Evolutionary conservation across 345 rosid species (phyloP), one percentile per base, ranked within the genome.

Genomic region (Kandelia obovata): DNA sequence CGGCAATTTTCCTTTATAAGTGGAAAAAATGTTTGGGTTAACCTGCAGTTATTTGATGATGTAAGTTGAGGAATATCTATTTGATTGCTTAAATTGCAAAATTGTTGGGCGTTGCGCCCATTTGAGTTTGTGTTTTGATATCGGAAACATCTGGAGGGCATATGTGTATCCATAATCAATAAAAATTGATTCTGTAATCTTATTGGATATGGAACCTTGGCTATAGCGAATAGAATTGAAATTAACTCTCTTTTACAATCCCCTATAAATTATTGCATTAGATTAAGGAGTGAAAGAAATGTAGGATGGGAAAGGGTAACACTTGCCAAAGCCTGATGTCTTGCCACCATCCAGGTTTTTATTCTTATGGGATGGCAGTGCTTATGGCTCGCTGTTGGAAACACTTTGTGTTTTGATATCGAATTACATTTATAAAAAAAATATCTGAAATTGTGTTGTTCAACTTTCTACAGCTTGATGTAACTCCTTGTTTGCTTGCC

Each of bases 1-100:
- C 89, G 97, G 73, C 97, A 94, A 84, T 96, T 91, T 31, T 94
- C 98, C 71, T 89, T 94, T 66, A 87, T 94, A 86, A 94, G 98
- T 21, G 98, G 95, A 79, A 94, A 96, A 67, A 94, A 91, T 69
- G 88, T 91, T 56, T 94, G 96, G 97, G 90, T 91, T 62, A 91
- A 91, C 80, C 74, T 91, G 92, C 94, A 80, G 77, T 84, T 86
- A 71, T 89, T 81, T 75, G 79, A 58, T 53, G 88, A 94, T 80
- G 97, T 91, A 84, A 88, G 96, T 77, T 76, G 10, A 49, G 26
- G 60, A 52, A 58, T 58, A 53, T 53, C 64, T 53, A 30, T 23
- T 16, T 15, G 51, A 53, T 68, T 56, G 10, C 37, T 17, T 77
- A 65, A 47, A 65, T 32, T 67, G 23, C 58, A 31, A 60, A 35